Percentiles rank a stretch among this genome's conserved stretches.
These are phyloP conservation scores for Furcasterigmium furcatum DNA, from an alignment of 2,329 filamentous ascomycete genomes.

Conservation along the genomic window DNA sequence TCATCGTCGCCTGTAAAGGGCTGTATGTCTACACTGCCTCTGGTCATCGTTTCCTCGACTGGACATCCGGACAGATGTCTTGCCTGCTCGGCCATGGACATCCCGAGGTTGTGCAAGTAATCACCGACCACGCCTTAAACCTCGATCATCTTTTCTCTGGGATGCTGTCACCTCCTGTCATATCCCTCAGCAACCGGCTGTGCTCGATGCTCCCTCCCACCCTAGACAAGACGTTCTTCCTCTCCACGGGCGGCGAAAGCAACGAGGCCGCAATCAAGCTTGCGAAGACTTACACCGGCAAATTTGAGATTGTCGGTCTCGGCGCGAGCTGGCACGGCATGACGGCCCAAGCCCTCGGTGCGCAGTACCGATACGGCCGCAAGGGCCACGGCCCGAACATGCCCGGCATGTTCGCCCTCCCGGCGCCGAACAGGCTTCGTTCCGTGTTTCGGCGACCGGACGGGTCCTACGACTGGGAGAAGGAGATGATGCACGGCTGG, in stretches of 20 bases:
- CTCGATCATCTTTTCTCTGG: constrained; percentile 58
- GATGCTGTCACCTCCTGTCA: constrained; percentile 56
- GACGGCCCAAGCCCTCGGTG: constrained; percentile 49
- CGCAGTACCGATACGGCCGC: constrained; percentile 54
- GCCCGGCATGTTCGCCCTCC: constrained; percentile 55
- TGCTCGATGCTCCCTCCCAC: constrained; percentile 42
- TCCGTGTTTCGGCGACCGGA: constrained; percentile 56
- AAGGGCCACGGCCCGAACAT: constrained; percentile 44
- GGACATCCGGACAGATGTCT: constrained; percentile 59
- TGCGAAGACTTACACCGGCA: constrained; percentile 61
- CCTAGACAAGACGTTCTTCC: constrained; percentile 54
- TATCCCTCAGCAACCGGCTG: constrained; percentile 49
- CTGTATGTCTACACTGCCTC: constrained; percentile 41
- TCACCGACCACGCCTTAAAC: constrained; percentile 41
- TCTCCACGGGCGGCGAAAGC: constrained; percentile 54
- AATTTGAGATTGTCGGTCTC: constrained; percentile 61
- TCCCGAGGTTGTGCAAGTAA: constrained; percentile 53
- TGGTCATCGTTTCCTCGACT: constrained; percentile 49
- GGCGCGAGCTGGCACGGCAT: constrained; percentile 60
- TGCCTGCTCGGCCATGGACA: constrained; percentile 56
- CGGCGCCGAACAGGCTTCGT: constrained; percentile 57
- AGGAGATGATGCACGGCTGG: constrained; percentile 59
- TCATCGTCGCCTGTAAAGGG: constrained; percentile 40
- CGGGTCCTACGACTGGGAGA: constrained; percentile 59
- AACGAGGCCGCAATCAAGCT: constrained; percentile 63